phyloP scores from a whole-genome alignment of 2,329 filamentous ascomycete genomes.

The Apiospora marii region DNA sequence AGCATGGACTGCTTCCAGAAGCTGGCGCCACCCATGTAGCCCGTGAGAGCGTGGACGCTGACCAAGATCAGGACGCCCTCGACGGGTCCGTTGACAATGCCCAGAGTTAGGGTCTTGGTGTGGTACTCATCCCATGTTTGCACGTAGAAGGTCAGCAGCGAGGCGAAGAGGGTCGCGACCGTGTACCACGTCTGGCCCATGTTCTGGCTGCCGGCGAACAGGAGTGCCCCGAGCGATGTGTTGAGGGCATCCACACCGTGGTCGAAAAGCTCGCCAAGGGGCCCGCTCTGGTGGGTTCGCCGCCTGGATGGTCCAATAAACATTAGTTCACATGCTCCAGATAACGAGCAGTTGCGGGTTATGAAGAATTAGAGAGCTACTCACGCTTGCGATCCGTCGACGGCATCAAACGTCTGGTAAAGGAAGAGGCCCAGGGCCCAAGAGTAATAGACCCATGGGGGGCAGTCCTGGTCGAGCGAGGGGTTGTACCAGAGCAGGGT shows the following conservation, averaged over 20 bases:
- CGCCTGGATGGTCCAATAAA: slow-evolving; percentile 57
- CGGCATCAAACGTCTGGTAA: slow-evolving; percentile 98
- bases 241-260: slow-evolving; percentile 97
- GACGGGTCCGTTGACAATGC: slow-evolving; percentile 91
- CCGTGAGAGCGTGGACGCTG: slow-evolving; percentile 83
- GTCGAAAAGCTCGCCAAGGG: slow-evolving; percentile 95
- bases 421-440: slow-evolving; percentile 91
- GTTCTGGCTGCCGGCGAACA: slow-evolving; percentile 93
- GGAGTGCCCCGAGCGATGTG: slow-evolving; percentile 88
- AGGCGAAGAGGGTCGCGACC: slow-evolving; percentile 81
- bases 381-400: slow-evolving; percentile 92
- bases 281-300: slow-evolving; percentile 90
- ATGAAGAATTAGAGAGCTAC: slow-evolving; percentile 44
- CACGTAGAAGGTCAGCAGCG: slow-evolving; percentile 94
- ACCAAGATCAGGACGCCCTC: slow-evolving; percentile 91
- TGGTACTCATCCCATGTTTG: slow-evolving; percentile 99
- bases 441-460: slow-evolving; percentile 91
- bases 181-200: slow-evolving; percentile 93
- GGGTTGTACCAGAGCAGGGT: slow-evolving; percentile 97
- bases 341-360: slow-evolving; percentile 19
- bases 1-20: slow-evolving; percentile 93
- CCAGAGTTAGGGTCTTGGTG: slow-evolving; percentile 92
- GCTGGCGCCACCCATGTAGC: slow-evolving; percentile 83
- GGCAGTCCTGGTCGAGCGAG: slow-evolving; percentile 91
- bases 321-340: slow-evolving; percentile 19